A percentile compares a stretch with the other conserved stretches of the same genome.
Conservation (phyloP, 2,329 filamentous ascomycete species). For the Phialophora chinensis region DNA sequence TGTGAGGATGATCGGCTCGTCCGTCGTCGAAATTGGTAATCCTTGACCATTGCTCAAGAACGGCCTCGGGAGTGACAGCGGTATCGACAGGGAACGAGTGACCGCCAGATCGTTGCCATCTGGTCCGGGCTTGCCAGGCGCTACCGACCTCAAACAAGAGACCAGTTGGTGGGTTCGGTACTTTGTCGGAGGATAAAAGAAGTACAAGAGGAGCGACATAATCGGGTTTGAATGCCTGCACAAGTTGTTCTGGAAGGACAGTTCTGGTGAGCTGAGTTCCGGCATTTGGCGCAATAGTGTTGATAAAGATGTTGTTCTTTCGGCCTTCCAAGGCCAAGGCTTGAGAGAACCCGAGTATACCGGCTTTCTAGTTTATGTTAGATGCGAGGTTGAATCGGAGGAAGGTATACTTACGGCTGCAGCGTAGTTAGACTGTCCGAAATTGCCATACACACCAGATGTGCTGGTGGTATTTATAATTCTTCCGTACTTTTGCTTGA, state of each 20-base stretch:
- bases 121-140: conserved; percentile 84
- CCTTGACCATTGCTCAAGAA: conserved; percentile 1
- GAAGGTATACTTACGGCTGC: conserved; percentile 67
- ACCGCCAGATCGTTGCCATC: too few relatives aligned
- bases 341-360: conserved; percentile 92
- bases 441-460: conserved; percentile 97
- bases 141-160: conserved; percentile 92
- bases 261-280: conserved; percentile 83
- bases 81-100: neutral
- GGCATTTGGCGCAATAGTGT: conserved; percentile 98
- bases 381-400: conserved; percentile 9
- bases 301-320: conserved; percentile 97
- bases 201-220: conserved; percentile 94
- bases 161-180: conserved; percentile 77
- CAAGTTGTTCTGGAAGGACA: conserved; percentile 96
- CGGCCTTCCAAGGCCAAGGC: conserved; percentile 88
- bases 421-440: conserved; percentile 96
- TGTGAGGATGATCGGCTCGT: neutral
- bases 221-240: conserved; percentile 88
- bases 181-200: conserved; percentile 82
- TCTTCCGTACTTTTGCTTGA: conserved; percentile 98
- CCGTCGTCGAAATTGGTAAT: too few relatives aligned
- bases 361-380: conserved; percentile 68
- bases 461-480: conserved; percentile 96
- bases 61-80: conserved; percentile 2